Base-by-base conservation (phyloP, 176 grass and related monocot species). In the Phyllostachys edulis region DNA sequence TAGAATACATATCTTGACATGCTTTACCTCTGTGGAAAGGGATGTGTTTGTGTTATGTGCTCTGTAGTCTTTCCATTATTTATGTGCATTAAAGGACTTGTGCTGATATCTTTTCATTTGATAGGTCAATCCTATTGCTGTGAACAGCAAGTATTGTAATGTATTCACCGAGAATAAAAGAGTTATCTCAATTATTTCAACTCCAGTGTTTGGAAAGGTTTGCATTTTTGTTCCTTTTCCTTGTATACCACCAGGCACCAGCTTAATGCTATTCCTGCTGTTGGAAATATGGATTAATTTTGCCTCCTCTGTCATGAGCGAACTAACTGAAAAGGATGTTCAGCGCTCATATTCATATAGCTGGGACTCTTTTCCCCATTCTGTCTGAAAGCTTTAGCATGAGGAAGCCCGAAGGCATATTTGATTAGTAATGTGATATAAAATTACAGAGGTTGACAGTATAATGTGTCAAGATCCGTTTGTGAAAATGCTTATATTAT, bases 101-200 rank as follows among this genome's bases (percentile, higher is more conserved):
- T 10, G 1, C 66, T 83, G 24, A 26, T 84, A 60, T 76, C 2
- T 61, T 73, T 80, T 34, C 52, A 82, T 89, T 80, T 80, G 65
- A 79, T 82, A 99, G 96, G 96, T 99, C 69, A 99, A 99, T 83
- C 96, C 96, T 82, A 99, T 99, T 63, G 96, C 96, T 16, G 93
- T 99, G 61, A 99, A 99, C 85, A 99, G 96, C 63, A 99, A 96
- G 68, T 96, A 96, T 55, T 99, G 96, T 82, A 96, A 99, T 78
- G 96, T 99, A 38, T 99, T 99, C 73, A 99, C 96, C 0, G 96
- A 99, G 75, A 99, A 99, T 63, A 99, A 99, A 86, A 89, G 96
- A 82, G 93, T 89, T 73, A 34, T 99, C 39, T 92, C 91, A 55
- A 54, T 99, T 76, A 99, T 99, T 71, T 94, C 96, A 81, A 90